These are phyloP conservation scores for Globisporangium alternatum DNA, from an alignment of 352 stramenopile species.

Conservation along the genomic window DNA sequence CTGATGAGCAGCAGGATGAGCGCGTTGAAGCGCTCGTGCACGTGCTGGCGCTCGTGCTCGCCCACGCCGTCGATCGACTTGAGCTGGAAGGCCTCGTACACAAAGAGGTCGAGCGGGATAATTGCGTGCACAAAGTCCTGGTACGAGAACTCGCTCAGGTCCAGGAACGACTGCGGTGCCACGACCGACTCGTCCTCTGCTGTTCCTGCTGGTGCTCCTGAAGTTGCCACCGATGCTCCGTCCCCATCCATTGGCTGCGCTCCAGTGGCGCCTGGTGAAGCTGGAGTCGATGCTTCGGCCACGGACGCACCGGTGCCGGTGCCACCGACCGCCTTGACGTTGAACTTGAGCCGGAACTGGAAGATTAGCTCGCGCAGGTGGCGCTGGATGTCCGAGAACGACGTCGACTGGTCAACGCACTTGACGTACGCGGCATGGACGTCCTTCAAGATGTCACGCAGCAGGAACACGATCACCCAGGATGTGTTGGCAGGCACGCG, in stretches of 20 bases:
- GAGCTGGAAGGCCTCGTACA: conserved; percentile 57
- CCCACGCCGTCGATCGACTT: conserved; percentile 43
- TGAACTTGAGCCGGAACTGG: conserved; percentile 52
- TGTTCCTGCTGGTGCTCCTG: not conserved
- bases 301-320: not conserved
- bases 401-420: conserved; percentile 25
- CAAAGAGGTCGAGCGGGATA: conserved; percentile 46
- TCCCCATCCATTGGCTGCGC: not conserved
- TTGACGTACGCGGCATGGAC: conserved; percentile 30
- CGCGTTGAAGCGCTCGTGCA: conserved; percentile 43
- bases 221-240: not conserved
- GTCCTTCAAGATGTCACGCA: conserved; percentile 51
- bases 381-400: conserved; percentile 40
- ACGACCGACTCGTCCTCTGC: conserved; percentile 2
- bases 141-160: conserved; percentile 45
- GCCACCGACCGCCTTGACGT: conserved; percentile 29
- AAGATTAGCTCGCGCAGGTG: conserved; percentile 45
- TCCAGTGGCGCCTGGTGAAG: not conserved
- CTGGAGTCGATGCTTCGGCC: not conserved
- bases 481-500: conserved; percentile 25
- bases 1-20: conserved; percentile 38
- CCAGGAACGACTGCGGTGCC: conserved; percentile 15
- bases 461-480: conserved; percentile 45
- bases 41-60: conserved; percentile 29
- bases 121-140: conserved; percentile 52